A percentile compares a stretch with the other conserved stretches of the same genome.
Evolutionary conservation across 768 basidiomycete species (phyloP).

Genomic region (Trametes villosa): DNA sequence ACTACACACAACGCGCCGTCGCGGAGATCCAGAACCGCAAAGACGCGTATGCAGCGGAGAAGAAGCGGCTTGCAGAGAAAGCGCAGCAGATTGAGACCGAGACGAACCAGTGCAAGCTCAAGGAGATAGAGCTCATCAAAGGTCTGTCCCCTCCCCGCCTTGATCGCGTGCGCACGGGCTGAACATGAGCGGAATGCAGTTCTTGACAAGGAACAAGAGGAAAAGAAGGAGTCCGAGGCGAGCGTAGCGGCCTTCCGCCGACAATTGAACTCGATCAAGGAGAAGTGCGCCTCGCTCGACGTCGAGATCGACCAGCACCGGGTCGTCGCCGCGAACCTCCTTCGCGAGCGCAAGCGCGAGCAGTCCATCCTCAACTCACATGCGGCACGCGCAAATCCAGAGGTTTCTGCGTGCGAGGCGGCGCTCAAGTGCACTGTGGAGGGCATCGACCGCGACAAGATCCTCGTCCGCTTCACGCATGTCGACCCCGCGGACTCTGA

Average conservation of each 20-base stretch:
- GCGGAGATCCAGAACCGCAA: conserved; percentile 71
- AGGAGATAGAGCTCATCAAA: conserved; percentile 77
- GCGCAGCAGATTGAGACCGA: conserved; percentile 66
- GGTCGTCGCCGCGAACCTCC: conserved; percentile 60
- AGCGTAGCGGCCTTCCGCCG: conserved; percentile 62
- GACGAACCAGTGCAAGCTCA: conserved; percentile 74
- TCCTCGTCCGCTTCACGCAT: conserved; percentile 73
- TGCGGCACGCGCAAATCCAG: conserved; percentile 55
- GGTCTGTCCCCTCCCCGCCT: conserved; percentile 58
- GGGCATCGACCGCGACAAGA: conserved; percentile 71
- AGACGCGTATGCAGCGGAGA: conserved; percentile 60
- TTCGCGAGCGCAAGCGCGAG: conserved; percentile 75
- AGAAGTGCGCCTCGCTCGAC: conserved; percentile 61
- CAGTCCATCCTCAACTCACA: conserved; percentile 55
- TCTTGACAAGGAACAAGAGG: conserved; percentile 71
- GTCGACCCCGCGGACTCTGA: conserved; percentile 61
- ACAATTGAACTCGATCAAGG: conserved; percentile 66
- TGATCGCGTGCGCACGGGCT: background rate
- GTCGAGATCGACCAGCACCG: conserved; percentile 76
- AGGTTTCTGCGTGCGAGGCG: conserved; percentile 60
- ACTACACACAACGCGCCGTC: conserved; percentile 74
- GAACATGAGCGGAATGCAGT: conserved; percentile 42
- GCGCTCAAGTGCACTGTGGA: conserved; percentile 71
- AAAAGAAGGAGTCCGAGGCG: conserved; percentile 70
- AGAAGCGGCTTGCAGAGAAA: conserved; percentile 66